These are phyloP conservation scores for Ophiostoma pallidulum DNA, from an alignment of 2,329 filamentous ascomycete species.

Conservation along the genomic window DNA sequence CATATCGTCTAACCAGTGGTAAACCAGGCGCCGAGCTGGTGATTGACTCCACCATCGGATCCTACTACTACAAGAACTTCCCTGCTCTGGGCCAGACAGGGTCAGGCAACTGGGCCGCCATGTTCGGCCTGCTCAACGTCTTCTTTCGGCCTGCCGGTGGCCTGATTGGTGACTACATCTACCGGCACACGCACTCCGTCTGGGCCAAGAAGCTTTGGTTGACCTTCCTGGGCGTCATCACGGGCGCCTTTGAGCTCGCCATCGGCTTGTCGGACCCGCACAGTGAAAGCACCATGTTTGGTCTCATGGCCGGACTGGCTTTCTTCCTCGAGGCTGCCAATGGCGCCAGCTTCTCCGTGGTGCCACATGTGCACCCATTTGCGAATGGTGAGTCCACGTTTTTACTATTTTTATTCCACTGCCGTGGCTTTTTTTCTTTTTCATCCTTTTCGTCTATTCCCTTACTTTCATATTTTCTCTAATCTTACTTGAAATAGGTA, in stretches of 20 bases:
- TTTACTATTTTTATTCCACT: not conserved
- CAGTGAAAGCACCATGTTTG: constrained; percentile 56
- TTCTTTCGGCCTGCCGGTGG: constrained; percentile 58
- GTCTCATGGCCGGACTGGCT: constrained; percentile 65
- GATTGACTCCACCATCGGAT: constrained; percentile 49
- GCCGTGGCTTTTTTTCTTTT: no score
- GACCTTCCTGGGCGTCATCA: constrained; percentile 49
- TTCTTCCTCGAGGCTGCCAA: constrained; percentile 79
- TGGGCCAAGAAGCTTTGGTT: constrained; percentile 48
- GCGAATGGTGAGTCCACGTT: constrained; percentile 43
- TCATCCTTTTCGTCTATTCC: not conserved
- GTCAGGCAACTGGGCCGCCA: constrained; percentile 53
- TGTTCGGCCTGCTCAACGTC: constrained; percentile 67
- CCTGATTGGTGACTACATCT: constrained; percentile 40
- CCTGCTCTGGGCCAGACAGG: constrained; percentile 44
- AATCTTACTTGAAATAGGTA: no score
- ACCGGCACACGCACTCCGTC: constrained; percentile 22
- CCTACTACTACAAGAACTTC: constrained; percentile 52
- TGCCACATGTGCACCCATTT: constrained; percentile 77
- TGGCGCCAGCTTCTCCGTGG: constrained; percentile 73
- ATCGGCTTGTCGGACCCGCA: constrained; percentile 57
- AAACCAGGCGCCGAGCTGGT: constrained; percentile 45
- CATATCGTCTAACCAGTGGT: not conserved
- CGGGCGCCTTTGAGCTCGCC: constrained; percentile 50
- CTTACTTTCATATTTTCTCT: no score